Base-by-base conservation (phyloP, 2,329 filamentous ascomycete species). In the Cladorrhinum sp. region DNA sequence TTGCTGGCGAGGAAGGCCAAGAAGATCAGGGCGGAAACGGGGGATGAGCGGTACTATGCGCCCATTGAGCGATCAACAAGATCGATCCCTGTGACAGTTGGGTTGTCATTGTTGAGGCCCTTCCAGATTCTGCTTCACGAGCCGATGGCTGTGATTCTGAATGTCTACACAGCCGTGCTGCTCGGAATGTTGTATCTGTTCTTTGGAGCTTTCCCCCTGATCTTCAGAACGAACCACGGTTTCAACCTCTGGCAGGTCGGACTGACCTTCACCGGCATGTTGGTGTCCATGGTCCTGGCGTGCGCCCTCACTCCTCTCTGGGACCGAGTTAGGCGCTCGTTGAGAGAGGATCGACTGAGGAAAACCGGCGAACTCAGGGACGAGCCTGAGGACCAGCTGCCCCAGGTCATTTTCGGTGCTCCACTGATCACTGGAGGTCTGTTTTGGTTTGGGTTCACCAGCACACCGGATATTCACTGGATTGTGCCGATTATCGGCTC, bases 401-500 rank as follows among this genome's bases (percentile, higher is more conserved):
- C 91, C 6, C 86, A 91, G 33, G 85, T 87, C 20, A 89, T 93
- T 56, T 72, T 81, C 7, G 94, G 93, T n/a, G 87, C 87, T 0
- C 75, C 92, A 50, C 75, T 96, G 9, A 91, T 95, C 30, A 91
- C 92, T 4, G 79, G 90, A 59, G 91, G 91, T 6, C 76, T 98
- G 16, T 96, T 97, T 74, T 89, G 91, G 76, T 96, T 96, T 75
- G 92, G 86, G 8, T 96, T 92, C 90, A 92, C 90, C 3, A 89
- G 89, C 14, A 93, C 87, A 72, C 74, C 86, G 1, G 82, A 75
- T 67, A 83, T 96, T 54, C 88, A 91, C 74, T 94, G 87, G 87
- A 89, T 91, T 63, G 81, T 87, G 51, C 88, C 89, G 24, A 87
- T 92, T 66, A 87, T 93, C 74, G 90, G 87, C 20, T 89, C 86